phyloP scores from a whole-genome alignment of 2,329 filamentous ascomycete genomes.

The Apiospora rasikravindrae region DNA sequence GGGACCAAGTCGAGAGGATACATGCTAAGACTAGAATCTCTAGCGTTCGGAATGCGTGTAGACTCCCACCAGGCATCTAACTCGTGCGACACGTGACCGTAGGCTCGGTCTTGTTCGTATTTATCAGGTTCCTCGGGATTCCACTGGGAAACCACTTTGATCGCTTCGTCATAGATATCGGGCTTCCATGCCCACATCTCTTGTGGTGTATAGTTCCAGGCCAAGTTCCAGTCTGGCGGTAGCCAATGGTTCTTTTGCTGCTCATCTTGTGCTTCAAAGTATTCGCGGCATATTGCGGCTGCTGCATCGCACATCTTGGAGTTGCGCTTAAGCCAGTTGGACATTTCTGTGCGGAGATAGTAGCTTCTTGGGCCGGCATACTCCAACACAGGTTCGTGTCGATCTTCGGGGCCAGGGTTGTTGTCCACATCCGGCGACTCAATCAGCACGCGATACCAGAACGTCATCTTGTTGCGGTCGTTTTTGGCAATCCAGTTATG shows the following conservation, averaged over 20 bases:
- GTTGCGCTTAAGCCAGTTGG: conserved; percentile 67
- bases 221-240: conserved; percentile 55
- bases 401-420: conserved; percentile 50
- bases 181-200: conserved; percentile 31
- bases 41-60: conserved; percentile 64
- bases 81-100: conserved; percentile 67
- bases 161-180: conserved; percentile 43
- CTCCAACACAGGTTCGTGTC: conserved; percentile 58
- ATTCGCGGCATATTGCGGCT: conserved; percentile 58
- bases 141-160: conserved; percentile 55
- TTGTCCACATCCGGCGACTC: conserved; percentile 55
- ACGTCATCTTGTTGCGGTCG: conserved; percentile 72
- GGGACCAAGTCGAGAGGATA: conserved; percentile 65
- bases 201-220: conserved; percentile 60
- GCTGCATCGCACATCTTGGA: conserved; percentile 64
- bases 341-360: conserved; percentile 63
- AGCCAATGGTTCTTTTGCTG: conserved; percentile 55
- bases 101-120: conserved; percentile 62
- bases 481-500: conserved; percentile 75
- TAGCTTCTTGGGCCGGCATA: conserved; percentile 59
- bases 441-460: conserved; percentile 70
- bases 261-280: conserved; percentile 55
- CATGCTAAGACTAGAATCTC: conserved; percentile 63
- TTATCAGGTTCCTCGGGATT: conserved; percentile 59
- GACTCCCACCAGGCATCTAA: conserved; percentile 70